Base-by-base conservation (phyloP, 2,329 filamentous ascomycete genomes). In the Madurella fahalii region DNA sequence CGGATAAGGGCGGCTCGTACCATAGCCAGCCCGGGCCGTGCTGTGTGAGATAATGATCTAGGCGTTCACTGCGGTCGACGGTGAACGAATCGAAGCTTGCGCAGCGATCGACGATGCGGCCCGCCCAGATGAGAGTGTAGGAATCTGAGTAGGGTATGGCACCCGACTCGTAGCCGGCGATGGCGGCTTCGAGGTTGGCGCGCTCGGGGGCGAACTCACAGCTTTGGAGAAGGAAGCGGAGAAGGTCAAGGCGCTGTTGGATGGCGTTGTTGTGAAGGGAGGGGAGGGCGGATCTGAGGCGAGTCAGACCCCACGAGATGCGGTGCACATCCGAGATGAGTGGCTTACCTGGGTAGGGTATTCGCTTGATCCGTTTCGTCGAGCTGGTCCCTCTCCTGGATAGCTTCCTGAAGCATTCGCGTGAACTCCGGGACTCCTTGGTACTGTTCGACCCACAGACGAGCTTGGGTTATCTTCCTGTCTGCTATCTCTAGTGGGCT, bases 1-100 rank as follows among this genome's bases (percentile, higher is more conserved):
- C 63, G 18, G 67, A 58, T 2, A 77, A 63, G 0, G 75, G 74
- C 3, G 71, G 69, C 54, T 78, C 75, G 50, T 72, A 73, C 74
- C 74, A 78, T 12, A 77, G 67, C 71, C 72, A 77, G 9, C 73
- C 74, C 1, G 66, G 61, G 2, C 75, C 75, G 57, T 74, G 56
- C 11, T 58, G 42, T 4, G 59, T 63, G 37, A 47, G 62, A 52
- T 77, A 77, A 2, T 63, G 65, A 53, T 74, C 71, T 11, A 77
- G 67, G 20, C 73, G 69, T 15, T 67, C 67, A 11, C 56, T 52
- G 54, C 75, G 69, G 61, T 75, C 68, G 4, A 44, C 17, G 18
- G 69, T 68, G 64, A 77, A 75, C 20, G 69, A 68, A 43, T 53
- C 56, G 52, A 75, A 75, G 5, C 64, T 66, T 2, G 66, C 62